Conservation (phyloP, 2,329 filamentous ascomycete genomes). For the Aspergillus aculeatus region DNA sequence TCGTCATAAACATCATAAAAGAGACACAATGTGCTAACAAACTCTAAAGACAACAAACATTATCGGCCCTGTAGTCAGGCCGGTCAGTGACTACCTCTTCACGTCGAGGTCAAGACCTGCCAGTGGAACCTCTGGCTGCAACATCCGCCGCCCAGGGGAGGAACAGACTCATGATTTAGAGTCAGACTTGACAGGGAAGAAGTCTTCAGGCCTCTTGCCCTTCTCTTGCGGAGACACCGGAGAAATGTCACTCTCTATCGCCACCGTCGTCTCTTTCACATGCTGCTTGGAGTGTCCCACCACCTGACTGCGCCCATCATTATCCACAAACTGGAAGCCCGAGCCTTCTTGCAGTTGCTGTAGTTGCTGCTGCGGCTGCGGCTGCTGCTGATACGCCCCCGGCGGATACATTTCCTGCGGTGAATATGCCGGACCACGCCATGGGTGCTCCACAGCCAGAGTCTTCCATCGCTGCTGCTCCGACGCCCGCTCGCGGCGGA, state of each 20-base stretch:
- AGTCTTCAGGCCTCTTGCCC: conserved; percentile 1
- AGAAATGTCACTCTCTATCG: conserved; percentile 7
- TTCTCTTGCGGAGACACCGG: conserved; percentile 15
- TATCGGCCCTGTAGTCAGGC: background rate
- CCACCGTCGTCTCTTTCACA: conserved; percentile 11
- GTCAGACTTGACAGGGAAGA: conserved; percentile 4
- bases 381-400: conserved; percentile 9
- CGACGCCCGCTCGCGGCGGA: conserved; percentile 26
- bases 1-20: background rate
- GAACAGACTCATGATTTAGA: background rate
- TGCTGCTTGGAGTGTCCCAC: conserved; percentile 11
- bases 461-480: conserved; percentile 21
- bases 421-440: background rate
- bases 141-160: background rate
- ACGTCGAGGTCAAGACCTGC: background rate
- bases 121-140: background rate
- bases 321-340: conserved; percentile 28
- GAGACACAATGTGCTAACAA: background rate
- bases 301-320: conserved; percentile 27
- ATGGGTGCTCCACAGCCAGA: conserved; percentile 1
- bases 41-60: background rate
- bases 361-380: conserved; percentile 7
- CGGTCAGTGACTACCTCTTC: background rate
- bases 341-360: conserved; percentile 14
- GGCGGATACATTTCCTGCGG: conserved; percentile 17